Evolutionary conservation across 1,284 basidiomycete species (phyloP).

Genomic region (Cutaneotrichosporon mucoides): DNA sequence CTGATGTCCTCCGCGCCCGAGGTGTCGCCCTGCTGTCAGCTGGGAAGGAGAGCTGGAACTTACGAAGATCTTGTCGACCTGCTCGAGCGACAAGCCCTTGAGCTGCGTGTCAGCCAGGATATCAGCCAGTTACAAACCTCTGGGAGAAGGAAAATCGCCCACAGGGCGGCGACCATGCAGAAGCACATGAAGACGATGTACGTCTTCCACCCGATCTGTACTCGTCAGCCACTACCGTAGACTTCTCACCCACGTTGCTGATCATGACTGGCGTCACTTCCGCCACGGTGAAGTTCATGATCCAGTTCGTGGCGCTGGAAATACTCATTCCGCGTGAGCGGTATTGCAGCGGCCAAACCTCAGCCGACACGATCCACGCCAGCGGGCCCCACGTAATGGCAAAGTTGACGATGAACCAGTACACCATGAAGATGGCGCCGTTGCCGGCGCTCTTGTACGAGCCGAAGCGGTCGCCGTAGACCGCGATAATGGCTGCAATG

Average conservation of each 20-base stretch:
- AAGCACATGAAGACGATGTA: slow-evolving; percentile 48
- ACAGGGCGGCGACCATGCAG: slow-evolving; percentile 43
- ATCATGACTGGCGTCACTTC: slow-evolving; percentile 34
- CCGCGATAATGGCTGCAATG: slow-evolving; percentile 38
- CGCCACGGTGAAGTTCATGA: slow-evolving; percentile 47
- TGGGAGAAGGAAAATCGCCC: slow-evolving; percentile 38
- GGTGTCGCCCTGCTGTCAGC: slow-evolving; percentile 22
- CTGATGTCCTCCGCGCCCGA: slow-evolving; percentile 41
- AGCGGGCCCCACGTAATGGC: slow-evolving; percentile 47
- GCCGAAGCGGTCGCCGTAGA: slow-evolving; percentile 15
- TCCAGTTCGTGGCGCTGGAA: slow-evolving; percentile 34
- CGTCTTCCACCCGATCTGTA: slow-evolving; percentile 37
- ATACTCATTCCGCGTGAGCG: slow-evolving; percentile 46
- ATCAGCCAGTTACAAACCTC: slow-evolving; percentile 14
- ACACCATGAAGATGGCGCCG: slow-evolving; percentile 25
- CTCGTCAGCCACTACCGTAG: too few relatives aligned
- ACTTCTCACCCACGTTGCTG: slow-evolving; percentile 7
- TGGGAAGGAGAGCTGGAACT: too few relatives aligned
- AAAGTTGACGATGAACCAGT: slow-evolving; percentile 43
- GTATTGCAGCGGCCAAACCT: slow-evolving; percentile 46
- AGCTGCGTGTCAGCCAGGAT: slow-evolving; percentile 5
- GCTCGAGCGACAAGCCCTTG: slow-evolving; percentile 39
- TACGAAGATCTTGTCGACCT: slow-evolving; percentile 39
- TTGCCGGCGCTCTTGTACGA: slow-evolving; percentile 17
- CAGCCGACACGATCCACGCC: slow-evolving; percentile 46